These are phyloP conservation scores for Trypanosoma scelopori DNA, from an alignment of 208 protist genomes.

Conservation along the genomic window DNA sequence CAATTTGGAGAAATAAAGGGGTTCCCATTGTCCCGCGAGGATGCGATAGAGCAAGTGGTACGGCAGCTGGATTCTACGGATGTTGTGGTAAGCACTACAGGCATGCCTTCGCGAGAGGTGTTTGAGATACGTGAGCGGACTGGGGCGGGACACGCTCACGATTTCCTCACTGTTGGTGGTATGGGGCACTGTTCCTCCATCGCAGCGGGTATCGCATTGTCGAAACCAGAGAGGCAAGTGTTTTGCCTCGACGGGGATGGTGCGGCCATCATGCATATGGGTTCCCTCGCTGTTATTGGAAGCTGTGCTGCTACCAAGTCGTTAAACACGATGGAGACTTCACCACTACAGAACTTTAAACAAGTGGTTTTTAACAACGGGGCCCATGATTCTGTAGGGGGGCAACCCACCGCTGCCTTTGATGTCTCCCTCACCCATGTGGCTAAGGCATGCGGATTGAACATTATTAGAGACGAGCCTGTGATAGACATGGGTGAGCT, in stretches of 20 bases:
- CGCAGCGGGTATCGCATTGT: constrained; percentile 69
- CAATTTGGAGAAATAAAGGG: constrained; percentile 26
- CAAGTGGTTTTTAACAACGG: constrained; percentile 90
- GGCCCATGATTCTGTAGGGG: constrained; percentile 73
- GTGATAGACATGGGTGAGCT: constrained; percentile 72
- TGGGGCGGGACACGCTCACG: constrained; percentile 35
- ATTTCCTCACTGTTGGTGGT: constrained; percentile 78
- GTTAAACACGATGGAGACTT: constrained; percentile 10
- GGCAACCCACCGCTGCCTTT: constrained; percentile 67
- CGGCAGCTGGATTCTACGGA: constrained; percentile 54
- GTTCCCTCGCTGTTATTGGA: constrained; percentile 55
- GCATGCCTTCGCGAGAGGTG: constrained; percentile 61
- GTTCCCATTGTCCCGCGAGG: constrained; percentile 51
- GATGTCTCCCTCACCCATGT: constrained; percentile 71
- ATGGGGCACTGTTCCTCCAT: constrained; percentile 72
- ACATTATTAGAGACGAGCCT: constrained; percentile 41
- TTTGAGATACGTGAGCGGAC: constrained; percentile 53
- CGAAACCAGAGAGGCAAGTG: constrained; percentile 54
- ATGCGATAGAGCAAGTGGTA: constrained; percentile 67
- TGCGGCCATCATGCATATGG: constrained; percentile 80
- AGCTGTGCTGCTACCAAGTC: constrained; percentile 28
- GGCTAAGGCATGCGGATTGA: constrained; percentile 83
- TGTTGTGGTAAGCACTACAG: constrained; percentile 76
- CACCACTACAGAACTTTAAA: constrained; percentile 67
- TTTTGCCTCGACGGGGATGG: constrained; percentile 87